Conservation (phyloP, 345 rosid species). For the Populus pruinosa region DNA sequence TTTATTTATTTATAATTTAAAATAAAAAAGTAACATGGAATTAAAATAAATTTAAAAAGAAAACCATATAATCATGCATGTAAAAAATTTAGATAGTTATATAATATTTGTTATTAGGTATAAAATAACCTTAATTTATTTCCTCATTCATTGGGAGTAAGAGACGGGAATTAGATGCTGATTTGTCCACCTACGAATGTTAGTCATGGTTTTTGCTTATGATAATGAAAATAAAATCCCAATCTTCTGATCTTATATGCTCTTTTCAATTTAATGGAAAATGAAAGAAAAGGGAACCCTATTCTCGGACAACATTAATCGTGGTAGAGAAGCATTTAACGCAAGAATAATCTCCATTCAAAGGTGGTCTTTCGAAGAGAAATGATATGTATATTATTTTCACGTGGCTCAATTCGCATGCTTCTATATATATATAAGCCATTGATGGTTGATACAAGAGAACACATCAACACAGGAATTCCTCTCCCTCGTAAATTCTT, state of each 20-base stretch:
- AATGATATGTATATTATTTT: neutral
- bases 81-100: too few species aligned
- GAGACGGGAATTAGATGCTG: conserved; percentile 26
- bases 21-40: too few species aligned
- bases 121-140: conserved; percentile 14
- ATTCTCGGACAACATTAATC: conserved; percentile 34
- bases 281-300: conserved; percentile 27
- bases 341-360: conserved; percentile 28
- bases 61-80: neutral
- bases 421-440: conserved; percentile 26
- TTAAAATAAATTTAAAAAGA: neutral
- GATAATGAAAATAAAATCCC: conserved; percentile 4
- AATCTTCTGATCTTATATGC: neutral
- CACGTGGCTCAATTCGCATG: neutral
- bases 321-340: conserved; percentile 31
- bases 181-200: conserved; percentile 10
- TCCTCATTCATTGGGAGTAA: conserved; percentile 35
- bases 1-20: too few species aligned
- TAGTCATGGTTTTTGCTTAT: neutral
- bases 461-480: neutral
- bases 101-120: too few species aligned
- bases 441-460: neutral
- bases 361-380: conserved; percentile 24
- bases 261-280: conserved; percentile 6
- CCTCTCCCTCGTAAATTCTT: neutral